Evolutionary conservation across 2,329 filamentous ascomycete genomes (phyloP).

Genomic region (Arthrobotrys megalospora): DNA sequence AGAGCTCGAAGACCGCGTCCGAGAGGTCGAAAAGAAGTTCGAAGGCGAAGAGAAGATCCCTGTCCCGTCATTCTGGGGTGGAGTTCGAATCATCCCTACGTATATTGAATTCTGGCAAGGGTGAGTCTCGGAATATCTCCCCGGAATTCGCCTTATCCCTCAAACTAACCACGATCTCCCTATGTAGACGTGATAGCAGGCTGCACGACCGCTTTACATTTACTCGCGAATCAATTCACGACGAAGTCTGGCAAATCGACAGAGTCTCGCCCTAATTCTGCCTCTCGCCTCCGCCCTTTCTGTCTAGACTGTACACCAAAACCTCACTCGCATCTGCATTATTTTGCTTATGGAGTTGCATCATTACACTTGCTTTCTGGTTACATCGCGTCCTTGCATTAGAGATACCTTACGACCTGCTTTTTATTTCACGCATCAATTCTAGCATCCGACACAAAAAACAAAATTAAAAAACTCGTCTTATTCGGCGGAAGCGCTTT

Average conservation of each 20-base stretch:
- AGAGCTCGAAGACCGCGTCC: constrained; percentile 82
- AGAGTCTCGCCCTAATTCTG: constrained; percentile 77
- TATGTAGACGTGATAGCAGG: constrained; percentile 83
- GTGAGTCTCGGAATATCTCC: constrained; percentile 58
- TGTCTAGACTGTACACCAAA: constrained; percentile 56
- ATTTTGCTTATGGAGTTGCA: constrained; percentile 54
- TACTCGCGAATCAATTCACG: constrained; percentile 72
- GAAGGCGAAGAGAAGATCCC: constrained; percentile 83
- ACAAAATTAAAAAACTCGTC: constrained; percentile 37
- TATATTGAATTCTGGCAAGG: constrained; percentile 87
- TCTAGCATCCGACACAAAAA: constrained; percentile 40
- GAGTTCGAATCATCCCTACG: constrained; percentile 85
- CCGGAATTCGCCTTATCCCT: constrained; percentile 1
- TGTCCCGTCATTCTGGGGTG: constrained; percentile 95
- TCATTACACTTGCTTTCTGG: constrained; percentile 58
- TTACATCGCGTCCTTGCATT: constrained; percentile 61
- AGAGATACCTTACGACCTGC: constrained; percentile 61
- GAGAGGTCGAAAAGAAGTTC: constrained; percentile 82
- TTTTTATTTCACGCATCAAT: constrained; percentile 55
- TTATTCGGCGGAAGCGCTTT: constrained; percentile 27
- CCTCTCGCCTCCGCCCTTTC: neutral
- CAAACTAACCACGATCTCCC: constrained; percentile 39
- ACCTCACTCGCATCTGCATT: constrained; percentile 50
- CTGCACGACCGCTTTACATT: constrained; percentile 96
- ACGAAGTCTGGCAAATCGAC: constrained; percentile 77